Evolutionary conservation across 2,329 filamentous ascomycete species (phyloP).

Genomic region (Fusarium devonianum): DNA sequence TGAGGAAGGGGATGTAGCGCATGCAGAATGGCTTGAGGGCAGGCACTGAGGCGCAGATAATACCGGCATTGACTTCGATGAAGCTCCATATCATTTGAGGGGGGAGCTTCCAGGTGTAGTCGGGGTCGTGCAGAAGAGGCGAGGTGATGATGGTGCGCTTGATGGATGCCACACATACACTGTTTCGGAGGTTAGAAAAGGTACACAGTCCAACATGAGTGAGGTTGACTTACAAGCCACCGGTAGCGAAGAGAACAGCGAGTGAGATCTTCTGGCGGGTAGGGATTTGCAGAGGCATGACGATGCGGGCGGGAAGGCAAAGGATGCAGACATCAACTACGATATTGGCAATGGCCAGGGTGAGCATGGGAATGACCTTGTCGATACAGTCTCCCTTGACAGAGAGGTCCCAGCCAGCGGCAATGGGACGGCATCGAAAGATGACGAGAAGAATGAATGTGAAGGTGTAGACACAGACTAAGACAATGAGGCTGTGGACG

Average conservation of each 20-base stretch:
- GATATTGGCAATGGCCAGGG: constrained; percentile 49
- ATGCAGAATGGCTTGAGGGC: constrained; percentile 58
- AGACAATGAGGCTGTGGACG: constrained; percentile 40
- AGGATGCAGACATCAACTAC: constrained; percentile 56
- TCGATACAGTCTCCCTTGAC: constrained; percentile 50
- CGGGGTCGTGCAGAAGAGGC: constrained; percentile 29
- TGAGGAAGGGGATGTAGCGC: constrained; percentile 42
- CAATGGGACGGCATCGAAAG: constrained; percentile 52
- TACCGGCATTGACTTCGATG: constrained; percentile 58
- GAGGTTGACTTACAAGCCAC: constrained; percentile 38
- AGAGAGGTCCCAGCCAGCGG: constrained; percentile 52
- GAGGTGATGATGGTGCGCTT: constrained; percentile 40
- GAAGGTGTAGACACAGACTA: constrained; percentile 52
- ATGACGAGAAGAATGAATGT: constrained; percentile 50
- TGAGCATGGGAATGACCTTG: constrained; percentile 43
- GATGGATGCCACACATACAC: constrained; percentile 43
- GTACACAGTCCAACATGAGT: too few relatives aligned
- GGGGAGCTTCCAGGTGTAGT: constrained; percentile 41
- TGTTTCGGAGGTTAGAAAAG: constrained; percentile 7
- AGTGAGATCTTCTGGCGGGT: constrained; percentile 59
- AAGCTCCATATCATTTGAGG: constrained; percentile 51
- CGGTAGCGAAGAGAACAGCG: constrained; percentile 51
- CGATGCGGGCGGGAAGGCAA: constrained; percentile 52
- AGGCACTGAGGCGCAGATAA: constrained; percentile 57
- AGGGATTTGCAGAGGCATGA: constrained; percentile 56